Evolutionary conservation across 257 asterid genomes (phyloP), one percentile per base, ranked within the genome.

Genomic region (Echium plantagineum): DNA sequence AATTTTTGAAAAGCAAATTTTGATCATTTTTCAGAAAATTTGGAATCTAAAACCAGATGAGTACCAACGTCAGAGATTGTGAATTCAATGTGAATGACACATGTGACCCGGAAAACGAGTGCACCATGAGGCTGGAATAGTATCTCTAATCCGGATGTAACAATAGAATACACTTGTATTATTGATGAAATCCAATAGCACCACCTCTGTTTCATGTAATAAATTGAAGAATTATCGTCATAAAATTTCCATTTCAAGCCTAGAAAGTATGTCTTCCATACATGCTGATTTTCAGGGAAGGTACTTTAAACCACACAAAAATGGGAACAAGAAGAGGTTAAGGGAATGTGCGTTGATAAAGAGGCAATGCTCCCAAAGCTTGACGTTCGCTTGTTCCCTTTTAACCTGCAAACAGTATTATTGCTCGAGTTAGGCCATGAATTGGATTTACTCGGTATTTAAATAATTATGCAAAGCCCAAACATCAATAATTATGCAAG

Each of bases 311-410:
- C 49, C 49, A 42, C 49, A 42, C 12, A 13, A 42, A 42, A 42
- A 42, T 42, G 49, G 10, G 49, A 42, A 38, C 13, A 8, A 42
- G 49, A 10, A 42, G 13, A 42, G 49, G 13, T 42, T 1, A 42
- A 10, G 17, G 94, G 73, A 87, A 9, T 38, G 84, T 59, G 51
- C 94, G 90, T 71, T 87, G 85, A 65, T 87, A 87, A 63, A 87
- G 89, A 38, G 95, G 95, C 79, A 87, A 72, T 17, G 80, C 95
- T 59, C 94, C 95, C 19, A 84, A 76, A 19, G 90, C 90, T 69
- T 78, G 81, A n/a, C 94, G 88, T 63, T 87, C 95, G 94, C 86
- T 6, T 63, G 75, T 80, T 87, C 95, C 56, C 72, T 79, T 75
- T 84, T 82, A 56, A 87, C 80, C 95, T 87, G 83, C 76, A 76